Conservation (phyloP, 2,329 filamentous ascomycete species). For the Epichloe amarillans region DNA sequence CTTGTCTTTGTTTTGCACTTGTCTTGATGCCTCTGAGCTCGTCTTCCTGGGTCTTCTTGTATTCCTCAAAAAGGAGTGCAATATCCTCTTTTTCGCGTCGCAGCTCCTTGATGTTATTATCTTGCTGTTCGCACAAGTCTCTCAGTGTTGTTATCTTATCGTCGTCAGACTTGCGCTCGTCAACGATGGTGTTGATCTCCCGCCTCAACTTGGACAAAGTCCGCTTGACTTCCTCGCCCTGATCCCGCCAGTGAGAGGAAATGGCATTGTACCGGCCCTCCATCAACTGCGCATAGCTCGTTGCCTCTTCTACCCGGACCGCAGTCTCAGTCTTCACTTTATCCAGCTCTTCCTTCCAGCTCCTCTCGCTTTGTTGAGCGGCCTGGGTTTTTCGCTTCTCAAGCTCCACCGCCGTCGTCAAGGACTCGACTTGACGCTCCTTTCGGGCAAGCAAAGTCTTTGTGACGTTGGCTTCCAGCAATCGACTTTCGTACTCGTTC, state of each 20-base stretch:
- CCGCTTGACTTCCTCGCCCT: slow-evolving; percentile 47
- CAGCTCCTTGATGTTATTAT: slow-evolving; percentile 50
- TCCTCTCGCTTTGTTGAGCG: slow-evolving; percentile 46
- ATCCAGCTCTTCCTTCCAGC: slow-evolving; percentile 51
- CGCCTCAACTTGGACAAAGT: slow-evolving; percentile 34
- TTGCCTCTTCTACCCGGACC: slow-evolving; percentile 51
- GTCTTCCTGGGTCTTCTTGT: slow-evolving; percentile 52
- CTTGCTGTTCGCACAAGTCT: slow-evolving; percentile 60
- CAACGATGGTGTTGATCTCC: slow-evolving; percentile 41
- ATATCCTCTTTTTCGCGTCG: slow-evolving; percentile 50
- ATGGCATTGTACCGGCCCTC: slow-evolving; percentile 58
- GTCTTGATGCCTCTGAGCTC: slow-evolving; percentile 45
- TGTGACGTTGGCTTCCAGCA: slow-evolving; percentile 58
- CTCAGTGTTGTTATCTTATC: slow-evolving; percentile 50
- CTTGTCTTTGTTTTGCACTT: slow-evolving; percentile 42
- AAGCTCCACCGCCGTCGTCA: slow-evolving; percentile 48
- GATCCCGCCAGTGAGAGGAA: slow-evolving; percentile 52
- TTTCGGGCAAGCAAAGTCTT: slow-evolving; percentile 58
- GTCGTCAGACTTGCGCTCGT: slow-evolving; percentile 45
- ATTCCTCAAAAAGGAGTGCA: slow-evolving; percentile 43
- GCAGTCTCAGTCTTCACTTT: slow-evolving; percentile 45
- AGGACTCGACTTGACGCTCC: slow-evolving; percentile 59
- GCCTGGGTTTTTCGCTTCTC: slow-evolving; percentile 49
- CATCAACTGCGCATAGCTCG: slow-evolving; percentile 50
- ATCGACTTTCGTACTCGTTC: slow-evolving; percentile 54